phyloP scores from a whole-genome alignment of 2,329 filamentous ascomycete species.

The Ophiostoma perfectum region DNA sequence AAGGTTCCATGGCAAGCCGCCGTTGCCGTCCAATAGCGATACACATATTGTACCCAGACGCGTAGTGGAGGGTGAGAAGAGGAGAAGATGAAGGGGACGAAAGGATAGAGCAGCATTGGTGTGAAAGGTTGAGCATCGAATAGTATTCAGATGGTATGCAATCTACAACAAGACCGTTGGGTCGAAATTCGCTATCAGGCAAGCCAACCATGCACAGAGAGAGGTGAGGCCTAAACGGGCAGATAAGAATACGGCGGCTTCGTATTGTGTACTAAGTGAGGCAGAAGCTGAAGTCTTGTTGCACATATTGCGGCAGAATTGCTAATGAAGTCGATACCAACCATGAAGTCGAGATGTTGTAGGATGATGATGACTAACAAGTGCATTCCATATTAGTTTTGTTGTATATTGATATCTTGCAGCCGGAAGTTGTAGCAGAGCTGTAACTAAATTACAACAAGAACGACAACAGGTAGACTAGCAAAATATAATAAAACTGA shows the following conservation, averaged over 20 bases:
- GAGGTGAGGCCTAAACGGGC: too few species aligned
- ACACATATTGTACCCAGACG: background rate
- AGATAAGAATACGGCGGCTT: too few species aligned
- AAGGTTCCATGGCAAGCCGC: background rate
- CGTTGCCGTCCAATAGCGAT: background rate
- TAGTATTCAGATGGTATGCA: background rate
- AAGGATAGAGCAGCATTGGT: background rate
- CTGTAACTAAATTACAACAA: too few species aligned
- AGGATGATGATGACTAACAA: background rate
- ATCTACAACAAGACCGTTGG: too few species aligned
- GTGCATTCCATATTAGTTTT: background rate
- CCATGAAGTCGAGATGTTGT: too few species aligned
- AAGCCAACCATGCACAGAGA: too few species aligned
- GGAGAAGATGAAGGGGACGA: background rate
- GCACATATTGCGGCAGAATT: too few species aligned
- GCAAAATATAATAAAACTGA: background rate
- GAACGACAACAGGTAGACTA: background rate
- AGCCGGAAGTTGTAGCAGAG: too few species aligned
- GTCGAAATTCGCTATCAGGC: too few species aligned
- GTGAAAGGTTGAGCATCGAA: background rate
- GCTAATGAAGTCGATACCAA: background rate
- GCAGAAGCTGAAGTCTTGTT: too few species aligned
- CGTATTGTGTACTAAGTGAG: too few species aligned
- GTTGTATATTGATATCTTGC: too few species aligned
- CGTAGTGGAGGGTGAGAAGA: conserved; percentile 7